These are phyloP conservation scores for Biscogniauxia sp. DNA, from an alignment of 2,329 filamentous ascomycete genomes.

Conservation along the genomic window DNA sequence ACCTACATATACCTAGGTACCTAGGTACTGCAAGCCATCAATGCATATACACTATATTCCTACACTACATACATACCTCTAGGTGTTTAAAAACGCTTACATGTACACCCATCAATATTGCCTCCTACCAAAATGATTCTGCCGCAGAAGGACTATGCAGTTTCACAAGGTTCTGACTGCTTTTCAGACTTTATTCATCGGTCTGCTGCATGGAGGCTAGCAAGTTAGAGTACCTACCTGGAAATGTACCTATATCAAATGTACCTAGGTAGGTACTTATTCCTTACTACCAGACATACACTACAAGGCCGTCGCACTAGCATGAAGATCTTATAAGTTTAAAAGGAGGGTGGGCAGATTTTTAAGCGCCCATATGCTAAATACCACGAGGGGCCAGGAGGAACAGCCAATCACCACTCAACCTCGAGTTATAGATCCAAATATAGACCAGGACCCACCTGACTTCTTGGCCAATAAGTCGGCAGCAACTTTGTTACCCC, in stretches of 20 bases:
- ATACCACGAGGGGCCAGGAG: conserved; percentile 11
- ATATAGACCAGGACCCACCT: conserved; percentile 15
- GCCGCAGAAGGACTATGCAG: not conserved
- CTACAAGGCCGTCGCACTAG: not conserved
- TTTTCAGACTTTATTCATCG: not conserved
- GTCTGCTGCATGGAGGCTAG: too few relatives aligned
- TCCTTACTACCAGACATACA: not conserved
- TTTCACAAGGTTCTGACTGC: not conserved
- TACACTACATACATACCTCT: not conserved
- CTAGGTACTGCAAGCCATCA: too few relatives aligned
- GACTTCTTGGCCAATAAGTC: not conserved
- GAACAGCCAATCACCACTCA: conserved; percentile 12
- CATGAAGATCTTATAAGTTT: not conserved
- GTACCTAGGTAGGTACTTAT: not conserved
- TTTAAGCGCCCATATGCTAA: conserved; percentile 22
- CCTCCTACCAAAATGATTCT: too few relatives aligned
- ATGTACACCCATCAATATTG: too few relatives aligned
- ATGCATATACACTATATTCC: too few relatives aligned
- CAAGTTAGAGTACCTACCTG: too few relatives aligned
- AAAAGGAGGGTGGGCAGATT: not conserved
- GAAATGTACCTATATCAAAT: too few relatives aligned
- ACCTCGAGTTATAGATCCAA: conserved; percentile 9
- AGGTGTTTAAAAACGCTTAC: too few relatives aligned
- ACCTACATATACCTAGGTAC: not conserved
- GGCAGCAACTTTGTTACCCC: not conserved